phyloP scores from a whole-genome alignment of 1,284 basidiomycete genomes.

The Tetrapyrgos nigripes region DNA sequence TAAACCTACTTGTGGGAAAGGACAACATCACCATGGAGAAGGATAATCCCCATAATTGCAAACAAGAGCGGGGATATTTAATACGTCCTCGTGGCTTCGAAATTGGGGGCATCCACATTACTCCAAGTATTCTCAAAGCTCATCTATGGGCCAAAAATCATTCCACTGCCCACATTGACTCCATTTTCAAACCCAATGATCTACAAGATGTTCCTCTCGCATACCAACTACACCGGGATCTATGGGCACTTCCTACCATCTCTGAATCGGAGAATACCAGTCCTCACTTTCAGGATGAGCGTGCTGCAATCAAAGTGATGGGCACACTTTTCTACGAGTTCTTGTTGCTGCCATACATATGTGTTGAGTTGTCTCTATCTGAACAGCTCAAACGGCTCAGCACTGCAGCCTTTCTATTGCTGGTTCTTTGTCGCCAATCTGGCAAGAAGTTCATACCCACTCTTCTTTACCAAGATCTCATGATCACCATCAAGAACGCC shows the following conservation, averaged over 20 bases:
- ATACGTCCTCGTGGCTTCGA: conserved; percentile 30
- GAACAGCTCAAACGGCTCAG: conserved; percentile 44
- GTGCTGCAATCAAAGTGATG: conserved; percentile 28
- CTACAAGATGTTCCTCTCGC: conserved; percentile 39
- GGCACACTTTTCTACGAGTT: conserved; percentile 30
- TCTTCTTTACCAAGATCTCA: too few species aligned
- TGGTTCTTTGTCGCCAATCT: conserved; percentile 28
- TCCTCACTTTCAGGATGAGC: conserved; percentile 22
- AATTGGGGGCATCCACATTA: conserved; percentile 31
- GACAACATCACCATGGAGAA: conserved; percentile 41
- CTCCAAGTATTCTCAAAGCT: conserved; percentile 22
- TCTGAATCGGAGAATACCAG: not conserved
- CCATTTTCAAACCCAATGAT: conserved; percentile 37
- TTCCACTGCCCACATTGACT: conserved; percentile 19
- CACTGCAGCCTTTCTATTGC: conserved; percentile 35
- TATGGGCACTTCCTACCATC: conserved; percentile 32
- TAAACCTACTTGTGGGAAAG: conserved; percentile 38
- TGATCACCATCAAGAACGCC: too few species aligned
- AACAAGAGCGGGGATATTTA: conserved; percentile 34
- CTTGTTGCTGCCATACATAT: too few species aligned
- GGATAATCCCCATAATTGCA: conserved; percentile 42
- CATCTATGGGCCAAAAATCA: conserved; percentile 24
- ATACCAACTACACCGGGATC: conserved; percentile 28
- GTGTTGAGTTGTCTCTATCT: conserved; percentile 35
- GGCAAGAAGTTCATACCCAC: too few species aligned